These are phyloP conservation scores for Fusarium sp. DNA, from an alignment of 2,329 filamentous ascomycete species.

Conservation along the genomic window DNA sequence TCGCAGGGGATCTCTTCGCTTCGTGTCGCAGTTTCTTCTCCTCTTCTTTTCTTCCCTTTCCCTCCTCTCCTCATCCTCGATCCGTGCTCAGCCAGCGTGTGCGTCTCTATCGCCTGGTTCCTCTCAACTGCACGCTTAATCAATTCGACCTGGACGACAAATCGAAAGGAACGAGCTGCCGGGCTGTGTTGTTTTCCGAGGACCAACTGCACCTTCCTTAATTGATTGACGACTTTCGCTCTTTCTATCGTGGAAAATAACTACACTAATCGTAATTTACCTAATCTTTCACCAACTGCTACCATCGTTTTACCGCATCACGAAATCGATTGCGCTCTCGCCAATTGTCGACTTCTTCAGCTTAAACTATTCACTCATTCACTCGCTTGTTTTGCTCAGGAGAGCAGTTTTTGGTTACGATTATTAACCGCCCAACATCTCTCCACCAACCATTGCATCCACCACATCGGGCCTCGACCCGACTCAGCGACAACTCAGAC, in stretches of 20 bases:
- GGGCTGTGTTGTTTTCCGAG: slow-evolving; percentile 41
- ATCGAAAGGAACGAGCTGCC: slow-evolving; percentile 47
- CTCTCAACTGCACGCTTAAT: slow-evolving; percentile 39
- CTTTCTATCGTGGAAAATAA: slow-evolving; percentile 28
- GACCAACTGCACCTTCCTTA: slow-evolving; percentile 41
- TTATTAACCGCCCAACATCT: slow-evolving; percentile 49
- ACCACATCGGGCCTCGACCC: slow-evolving; percentile 21
- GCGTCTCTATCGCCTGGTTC: slow-evolving; percentile 45
- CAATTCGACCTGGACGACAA: slow-evolving; percentile 41
- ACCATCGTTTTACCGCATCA: slow-evolving; percentile 42
- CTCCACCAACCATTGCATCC: slow-evolving; percentile 43
- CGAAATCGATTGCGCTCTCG: slow-evolving; percentile 31
- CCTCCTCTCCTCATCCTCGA: slow-evolving; percentile 26
- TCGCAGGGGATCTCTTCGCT: slow-evolving; percentile 33
- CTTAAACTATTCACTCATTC: slow-evolving; percentile 34
- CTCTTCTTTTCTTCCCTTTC: slow-evolving; percentile 21
- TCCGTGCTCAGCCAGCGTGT: slow-evolving; percentile 46
- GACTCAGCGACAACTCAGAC: slow-evolving; percentile 24
- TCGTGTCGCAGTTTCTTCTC: slow-evolving; percentile 32
- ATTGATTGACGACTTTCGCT: slow-evolving; percentile 41
- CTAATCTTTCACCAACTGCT: slow-evolving; percentile 46
- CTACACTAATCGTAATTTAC: slow-evolving; percentile 45
- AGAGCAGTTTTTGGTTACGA: slow-evolving; percentile 53
- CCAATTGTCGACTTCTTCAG: slow-evolving; percentile 30
- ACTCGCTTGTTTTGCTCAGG: slow-evolving; percentile 40